phyloP scores from a whole-genome alignment of 2,329 filamentous ascomycete species.

The Alternaria angustiovoidea region DNA sequence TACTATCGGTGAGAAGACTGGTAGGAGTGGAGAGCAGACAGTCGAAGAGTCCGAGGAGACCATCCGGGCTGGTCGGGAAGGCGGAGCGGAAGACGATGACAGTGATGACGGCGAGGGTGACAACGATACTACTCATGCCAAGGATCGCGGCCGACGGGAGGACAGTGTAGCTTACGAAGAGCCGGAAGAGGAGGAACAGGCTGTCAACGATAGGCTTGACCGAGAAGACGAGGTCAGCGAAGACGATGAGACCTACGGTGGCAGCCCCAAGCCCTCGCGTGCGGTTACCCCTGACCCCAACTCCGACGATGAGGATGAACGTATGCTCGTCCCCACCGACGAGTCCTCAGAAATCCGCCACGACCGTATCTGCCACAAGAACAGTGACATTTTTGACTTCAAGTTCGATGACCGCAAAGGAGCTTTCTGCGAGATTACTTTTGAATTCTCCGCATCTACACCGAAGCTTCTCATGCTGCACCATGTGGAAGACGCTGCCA shows the following conservation, averaged over 20 bases:
- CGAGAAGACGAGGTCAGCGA: conserved; percentile 59
- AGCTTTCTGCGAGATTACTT: conserved; percentile 78
- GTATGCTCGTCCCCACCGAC: conserved; percentile 35
- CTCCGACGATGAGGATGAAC: conserved; percentile 37
- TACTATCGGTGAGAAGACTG: conserved; percentile 72
- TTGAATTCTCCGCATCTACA: conserved; percentile 80
- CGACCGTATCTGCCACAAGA: conserved; percentile 54
- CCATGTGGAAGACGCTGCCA: conserved; percentile 82
- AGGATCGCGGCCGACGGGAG: conserved; percentile 76
- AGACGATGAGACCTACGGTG: conserved; percentile 63
- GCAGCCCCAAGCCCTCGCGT: conserved; percentile 53
- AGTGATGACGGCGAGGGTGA: conserved; percentile 71
- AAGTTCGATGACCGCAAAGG: conserved; percentile 78
- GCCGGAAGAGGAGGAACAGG: conserved; percentile 90
- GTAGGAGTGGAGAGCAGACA: conserved; percentile 62
- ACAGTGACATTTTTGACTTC: conserved; percentile 76
- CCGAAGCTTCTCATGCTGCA: conserved; percentile 94
- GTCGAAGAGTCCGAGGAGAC: conserved; percentile 44
- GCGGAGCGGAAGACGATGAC: conserved; percentile 72
- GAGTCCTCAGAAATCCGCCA: conserved; percentile 42
- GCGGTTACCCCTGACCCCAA: conserved; percentile 43
- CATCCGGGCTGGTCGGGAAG: conserved; percentile 50
- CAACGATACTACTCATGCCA: conserved; percentile 69
- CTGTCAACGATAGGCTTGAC: conserved; percentile 70
- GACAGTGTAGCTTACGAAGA: conserved; percentile 90